A percentile compares a stretch with the other conserved stretches of the same genome.
Conservation (phyloP, 139 green algal species). For the Haematococcus lacustris region DNA sequence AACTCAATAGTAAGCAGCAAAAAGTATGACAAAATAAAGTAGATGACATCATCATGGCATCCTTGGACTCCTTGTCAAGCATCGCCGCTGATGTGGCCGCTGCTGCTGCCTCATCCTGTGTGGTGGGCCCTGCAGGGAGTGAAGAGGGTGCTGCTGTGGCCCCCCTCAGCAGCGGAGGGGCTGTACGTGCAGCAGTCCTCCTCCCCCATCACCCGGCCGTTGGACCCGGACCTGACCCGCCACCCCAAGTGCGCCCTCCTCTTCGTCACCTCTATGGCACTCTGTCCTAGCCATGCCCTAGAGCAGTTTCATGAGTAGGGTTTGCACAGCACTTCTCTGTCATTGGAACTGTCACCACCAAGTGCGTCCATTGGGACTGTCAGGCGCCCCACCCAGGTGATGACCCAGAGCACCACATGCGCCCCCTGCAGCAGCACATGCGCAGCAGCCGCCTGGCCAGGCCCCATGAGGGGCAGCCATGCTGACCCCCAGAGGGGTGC, state of each 20-base stretch:
- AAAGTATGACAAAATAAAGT: background rate
- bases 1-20: background rate
- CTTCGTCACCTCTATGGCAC: too few species aligned
- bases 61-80: background rate
- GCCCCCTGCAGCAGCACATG: too few species aligned
- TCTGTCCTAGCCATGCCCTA: too few species aligned
- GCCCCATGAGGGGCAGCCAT: too few species aligned
- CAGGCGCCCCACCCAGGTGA: background rate
- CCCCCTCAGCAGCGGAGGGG: conserved; percentile 22
- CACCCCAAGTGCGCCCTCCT: conserved; percentile 27
- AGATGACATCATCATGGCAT: background rate
- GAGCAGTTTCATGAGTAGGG: background rate
- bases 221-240: conserved; percentile 34
- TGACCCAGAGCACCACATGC: background rate
- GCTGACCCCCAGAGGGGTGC: too few species aligned
- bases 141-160: conserved; percentile 52
- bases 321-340: background rate
- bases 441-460: too few species aligned
- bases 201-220: conserved; percentile 33
- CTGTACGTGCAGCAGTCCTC: conserved; percentile 42
- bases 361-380: background rate
- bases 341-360: background rate
- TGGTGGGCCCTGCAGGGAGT: conserved; percentile 15
- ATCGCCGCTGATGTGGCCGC: background rate
- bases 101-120: background rate